Base-by-base conservation (phyloP, 805 yeast genomes). In the Wickerhamiella kurtzmanii region DNA sequence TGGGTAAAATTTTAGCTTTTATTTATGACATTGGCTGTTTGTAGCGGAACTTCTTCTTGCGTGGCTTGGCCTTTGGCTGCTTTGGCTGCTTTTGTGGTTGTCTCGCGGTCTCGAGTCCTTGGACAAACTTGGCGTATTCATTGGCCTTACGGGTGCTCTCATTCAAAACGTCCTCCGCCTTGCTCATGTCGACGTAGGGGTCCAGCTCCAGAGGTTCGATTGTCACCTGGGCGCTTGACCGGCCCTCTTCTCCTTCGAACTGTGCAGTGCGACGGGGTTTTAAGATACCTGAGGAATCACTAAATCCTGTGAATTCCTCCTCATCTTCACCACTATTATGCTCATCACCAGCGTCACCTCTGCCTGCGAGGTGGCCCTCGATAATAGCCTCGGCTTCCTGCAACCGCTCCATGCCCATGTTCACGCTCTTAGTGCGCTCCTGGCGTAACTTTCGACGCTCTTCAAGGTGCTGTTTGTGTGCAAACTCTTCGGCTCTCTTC, bases 41-140 rank as follows among this genome's bases (percentile, higher is more conserved):
- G 48, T 88, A 89, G 65, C 96, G 77, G 60, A 87, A 87, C 72
- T 88, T 88, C 72, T 78, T 80, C 73, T 80, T 81, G 40, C 48
- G 47, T 28, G n/a, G 37, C 32, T 35, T 38, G 65, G 71, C 75
- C 50, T 53, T 53, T 21, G 55, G 53, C 25, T 38, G 22, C 42
- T 47, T 38, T 37, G 47, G 48, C 44, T 43, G 46, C 35, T 46
- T 46, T 41, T 41, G 36, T 40, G 28, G 56, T 53, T 35, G 55
- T 22, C 46, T 47, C 17, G 48, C 58, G 50, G 22, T 69, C 64
- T 54, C 76, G 73, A 38, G 70, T 63, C 53, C 71, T 73, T 16
- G 83, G 77, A 53, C 80, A 64, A 53, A 76, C 62, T 53, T 74
- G 1, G 95, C 96, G 57, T 89, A 87, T 60, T 83, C 77, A 56